Evolutionary conservation across 2,329 filamentous ascomycete species (phyloP).

Genomic region (Colletotrichum liriopes): DNA sequence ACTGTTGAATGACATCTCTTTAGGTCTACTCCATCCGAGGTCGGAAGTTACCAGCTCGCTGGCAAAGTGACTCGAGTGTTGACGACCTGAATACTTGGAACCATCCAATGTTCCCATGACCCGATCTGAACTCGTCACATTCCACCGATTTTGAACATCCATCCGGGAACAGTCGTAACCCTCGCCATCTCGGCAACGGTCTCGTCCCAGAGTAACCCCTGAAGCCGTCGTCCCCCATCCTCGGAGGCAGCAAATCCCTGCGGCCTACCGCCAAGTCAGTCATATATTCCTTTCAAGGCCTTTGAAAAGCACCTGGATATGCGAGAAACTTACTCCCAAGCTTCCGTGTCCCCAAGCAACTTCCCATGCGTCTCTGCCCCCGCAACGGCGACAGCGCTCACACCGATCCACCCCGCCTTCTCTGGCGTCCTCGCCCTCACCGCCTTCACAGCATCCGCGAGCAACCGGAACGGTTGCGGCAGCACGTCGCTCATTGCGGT

Average conservation of each 20-base stretch:
- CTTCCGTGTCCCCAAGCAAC: too few relatives aligned
- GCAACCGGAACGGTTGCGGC: slow-evolving; percentile 1
- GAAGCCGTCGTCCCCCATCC: slow-evolving; percentile 2
- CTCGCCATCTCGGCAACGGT: slow-evolving; percentile 10
- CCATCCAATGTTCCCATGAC: too few relatives aligned
- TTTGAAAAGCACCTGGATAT: background rate
- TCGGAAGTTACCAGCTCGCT: too few relatives aligned
- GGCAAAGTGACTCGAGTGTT: too few relatives aligned
- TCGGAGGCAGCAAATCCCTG: background rate
- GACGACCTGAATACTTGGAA: too few relatives aligned
- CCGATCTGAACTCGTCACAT: too few relatives aligned
- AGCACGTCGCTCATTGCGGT: slow-evolving; percentile 30
- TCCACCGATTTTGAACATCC: background rate
- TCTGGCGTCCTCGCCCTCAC: slow-evolving; percentile 15
- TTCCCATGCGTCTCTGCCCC: too few relatives aligned
- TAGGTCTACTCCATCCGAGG: too few relatives aligned
- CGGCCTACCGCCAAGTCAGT: background rate
- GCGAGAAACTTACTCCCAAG: background rate
- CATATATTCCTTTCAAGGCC: background rate
- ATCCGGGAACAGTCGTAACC: background rate
- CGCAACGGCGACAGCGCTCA: too few relatives aligned
- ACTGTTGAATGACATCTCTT: background rate
- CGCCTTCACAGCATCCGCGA: slow-evolving; percentile 11
- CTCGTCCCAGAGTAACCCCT: slow-evolving; percentile 19
- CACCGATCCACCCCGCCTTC: background rate